Conservation (phyloP, 1,139 yeast species). For the Geotrichum phurueaensis region DNA sequence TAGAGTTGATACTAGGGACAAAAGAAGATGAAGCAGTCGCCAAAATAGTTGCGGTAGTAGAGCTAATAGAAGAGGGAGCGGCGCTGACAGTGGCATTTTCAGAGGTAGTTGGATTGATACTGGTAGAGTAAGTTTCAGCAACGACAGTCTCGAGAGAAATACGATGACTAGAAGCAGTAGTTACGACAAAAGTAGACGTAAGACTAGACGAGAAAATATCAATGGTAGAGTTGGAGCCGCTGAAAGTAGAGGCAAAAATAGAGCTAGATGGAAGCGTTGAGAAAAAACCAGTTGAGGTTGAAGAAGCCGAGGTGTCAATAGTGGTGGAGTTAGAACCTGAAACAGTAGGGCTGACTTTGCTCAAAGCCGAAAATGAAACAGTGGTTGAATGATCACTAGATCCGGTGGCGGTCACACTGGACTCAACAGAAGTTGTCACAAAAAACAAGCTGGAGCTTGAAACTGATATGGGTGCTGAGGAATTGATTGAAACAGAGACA, state of each 20-base stretch:
- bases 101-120: neutral
- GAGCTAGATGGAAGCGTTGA: neutral
- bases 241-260: neutral
- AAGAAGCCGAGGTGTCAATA: neutral
- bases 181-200: too few relatives aligned
- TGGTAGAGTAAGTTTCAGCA: too few relatives aligned
- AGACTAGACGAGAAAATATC: neutral
- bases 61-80: neutral
- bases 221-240: neutral
- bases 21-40: neutral
- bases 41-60: neutral
- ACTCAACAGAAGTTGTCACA: neutral
- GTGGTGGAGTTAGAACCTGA: neutral
- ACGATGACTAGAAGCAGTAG: too few relatives aligned
- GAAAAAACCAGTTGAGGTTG: neutral
- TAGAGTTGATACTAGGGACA: neutral
- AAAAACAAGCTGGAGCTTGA: neutral
- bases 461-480: neutral
- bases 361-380: neutral
- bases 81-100: neutral
- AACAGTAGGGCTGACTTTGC: neutral
- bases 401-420: neutral
- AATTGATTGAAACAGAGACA: neutral
- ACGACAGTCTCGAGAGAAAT: too few relatives aligned
- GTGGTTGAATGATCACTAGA: neutral